Conservation (phyloP, 768 basidiomycete species). For the Mycena crocata region DNA sequence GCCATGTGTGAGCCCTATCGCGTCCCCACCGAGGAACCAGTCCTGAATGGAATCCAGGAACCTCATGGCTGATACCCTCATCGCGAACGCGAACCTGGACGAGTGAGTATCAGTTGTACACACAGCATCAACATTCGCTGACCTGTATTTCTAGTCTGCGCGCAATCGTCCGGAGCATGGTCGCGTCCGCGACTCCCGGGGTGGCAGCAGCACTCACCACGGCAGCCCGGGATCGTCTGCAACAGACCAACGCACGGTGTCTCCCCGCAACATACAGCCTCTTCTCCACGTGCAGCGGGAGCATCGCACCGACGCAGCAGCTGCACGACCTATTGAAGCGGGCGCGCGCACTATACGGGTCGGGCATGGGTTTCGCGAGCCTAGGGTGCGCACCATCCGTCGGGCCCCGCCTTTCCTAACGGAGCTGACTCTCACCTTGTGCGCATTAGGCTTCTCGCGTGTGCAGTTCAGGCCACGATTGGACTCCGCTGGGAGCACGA, state of each 20-base stretch:
- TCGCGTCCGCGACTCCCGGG: conserved; percentile 33
- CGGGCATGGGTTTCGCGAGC: conserved; percentile 34
- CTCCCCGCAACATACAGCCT: neutral
- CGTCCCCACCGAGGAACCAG: neutral
- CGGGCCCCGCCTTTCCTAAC: neutral
- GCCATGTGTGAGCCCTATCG: conserved; percentile 20
- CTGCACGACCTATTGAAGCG: conserved; percentile 29
- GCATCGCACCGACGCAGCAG: conserved; percentile 26
- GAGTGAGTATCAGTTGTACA: conserved; percentile 13
- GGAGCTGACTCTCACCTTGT: neutral
- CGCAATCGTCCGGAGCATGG: conserved; percentile 33
- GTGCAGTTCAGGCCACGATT: conserved; percentile 23
- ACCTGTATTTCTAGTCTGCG: conserved; percentile 16
- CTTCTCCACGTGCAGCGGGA: conserved; percentile 15
- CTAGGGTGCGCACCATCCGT: conserved; percentile 18
- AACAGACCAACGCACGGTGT: conserved; percentile 21
- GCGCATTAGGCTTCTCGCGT: conserved; percentile 16
- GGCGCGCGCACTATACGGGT: conserved; percentile 32
- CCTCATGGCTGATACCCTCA: conserved; percentile 35
- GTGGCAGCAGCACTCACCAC: conserved; percentile 27
- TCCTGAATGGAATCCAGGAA: conserved; percentile 3
- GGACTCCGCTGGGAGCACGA: conserved; percentile 30
- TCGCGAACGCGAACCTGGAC: conserved; percentile 32
- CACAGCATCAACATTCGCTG: too few relatives aligned
- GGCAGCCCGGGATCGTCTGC: conserved; percentile 33